A percentile compares a stretch with the other conserved stretches of the same genome.
These are phyloP conservation scores for Mycena rosella DNA, from an alignment of 768 basidiomycete species.

Conservation along the genomic window DNA sequence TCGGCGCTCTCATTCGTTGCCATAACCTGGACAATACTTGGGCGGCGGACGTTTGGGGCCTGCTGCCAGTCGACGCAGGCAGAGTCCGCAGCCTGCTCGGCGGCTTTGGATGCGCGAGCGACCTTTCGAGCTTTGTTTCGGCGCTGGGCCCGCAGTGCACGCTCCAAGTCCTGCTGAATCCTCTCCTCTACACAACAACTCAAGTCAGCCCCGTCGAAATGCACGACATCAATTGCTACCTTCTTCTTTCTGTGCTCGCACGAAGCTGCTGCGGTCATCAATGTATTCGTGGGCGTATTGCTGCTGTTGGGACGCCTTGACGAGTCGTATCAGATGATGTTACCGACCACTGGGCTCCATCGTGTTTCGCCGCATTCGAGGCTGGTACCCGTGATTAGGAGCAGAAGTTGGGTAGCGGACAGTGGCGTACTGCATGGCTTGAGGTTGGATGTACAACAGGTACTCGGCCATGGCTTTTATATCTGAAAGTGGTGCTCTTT, in stretches of 20 bases:
- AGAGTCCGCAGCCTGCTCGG: not conserved
- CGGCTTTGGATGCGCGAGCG: slow-evolving; percentile 8
- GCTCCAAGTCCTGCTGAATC: slow-evolving; percentile 33
- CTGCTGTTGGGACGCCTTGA: slow-evolving; percentile 32
- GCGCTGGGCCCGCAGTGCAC: slow-evolving; percentile 29
- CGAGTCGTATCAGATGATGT: slow-evolving; percentile 22
- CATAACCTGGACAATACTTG: not conserved
- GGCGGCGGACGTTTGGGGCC: not conserved
- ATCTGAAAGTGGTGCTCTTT: not conserved
- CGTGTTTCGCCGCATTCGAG: slow-evolving; percentile 29
- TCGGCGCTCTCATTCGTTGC: not conserved
- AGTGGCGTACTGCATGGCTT: slow-evolving; percentile 31
- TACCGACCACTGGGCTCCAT: slow-evolving; percentile 23
- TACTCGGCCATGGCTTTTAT: slow-evolving; percentile 7
- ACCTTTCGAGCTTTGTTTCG: slow-evolving; percentile 29
- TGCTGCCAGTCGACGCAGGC: not conserved
- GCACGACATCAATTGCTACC: slow-evolving; percentile 7
- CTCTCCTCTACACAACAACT: slow-evolving; percentile 29
- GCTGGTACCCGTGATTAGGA: not conserved
- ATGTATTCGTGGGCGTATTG: slow-evolving; percentile 28
- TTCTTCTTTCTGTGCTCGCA: slow-evolving; percentile 29
- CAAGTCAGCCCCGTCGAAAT: not conserved
- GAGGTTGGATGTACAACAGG: not conserved
- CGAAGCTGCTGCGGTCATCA: slow-evolving; percentile 35
- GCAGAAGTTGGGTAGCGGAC: slow-evolving; percentile 11